Evolutionary conservation across 495 filamentous ascomycete genomes (phyloP).

Genomic region (Penicillium cataractarum): DNA sequence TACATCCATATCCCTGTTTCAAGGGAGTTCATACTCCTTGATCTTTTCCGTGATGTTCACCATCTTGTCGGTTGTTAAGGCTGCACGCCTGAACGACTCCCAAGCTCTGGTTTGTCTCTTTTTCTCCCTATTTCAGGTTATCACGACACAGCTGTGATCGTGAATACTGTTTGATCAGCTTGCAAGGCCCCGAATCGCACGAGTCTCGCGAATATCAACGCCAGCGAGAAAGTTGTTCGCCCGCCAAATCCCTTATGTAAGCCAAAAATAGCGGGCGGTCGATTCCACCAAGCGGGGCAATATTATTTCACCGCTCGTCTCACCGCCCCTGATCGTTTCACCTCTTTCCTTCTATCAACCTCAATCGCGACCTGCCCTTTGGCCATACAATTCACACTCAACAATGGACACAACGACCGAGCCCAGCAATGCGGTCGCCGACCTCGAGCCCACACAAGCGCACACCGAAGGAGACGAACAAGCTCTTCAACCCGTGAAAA

Average conservation of each 20-base stretch:
- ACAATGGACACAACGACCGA: constrained; percentile 38
- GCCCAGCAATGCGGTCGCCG: constrained; percentile 24
- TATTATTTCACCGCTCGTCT: background rate
- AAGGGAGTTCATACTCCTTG: constrained; percentile 73
- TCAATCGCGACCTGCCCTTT: constrained; percentile 2
- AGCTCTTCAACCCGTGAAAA: constrained; percentile 38
- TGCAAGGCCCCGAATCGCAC: background rate
- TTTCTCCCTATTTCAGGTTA: background rate
- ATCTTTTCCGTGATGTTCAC: constrained; percentile 99
- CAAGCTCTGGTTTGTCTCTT: background rate
- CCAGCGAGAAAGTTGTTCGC: constrained; percentile 8
- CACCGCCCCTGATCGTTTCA: background rate
- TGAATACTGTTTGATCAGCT: background rate
- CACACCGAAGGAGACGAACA: constrained; percentile 12
- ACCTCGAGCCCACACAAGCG: constrained; percentile 29
- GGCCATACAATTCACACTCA: constrained; percentile 7
- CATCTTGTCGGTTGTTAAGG: constrained; percentile 68
- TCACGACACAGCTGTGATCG: background rate
- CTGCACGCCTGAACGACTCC: constrained; percentile 28
- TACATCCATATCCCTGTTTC: constrained; percentile 4
- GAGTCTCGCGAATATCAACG: constrained; percentile 6
- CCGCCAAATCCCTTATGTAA: constrained; percentile 8
- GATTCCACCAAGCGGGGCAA: background rate
- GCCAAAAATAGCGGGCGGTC: constrained; percentile 1
- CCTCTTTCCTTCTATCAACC: constrained; percentile 5